phyloP scores from a whole-genome alignment of 1,284 basidiomycete genomes.

The Hortiboletus rubellus region DNA sequence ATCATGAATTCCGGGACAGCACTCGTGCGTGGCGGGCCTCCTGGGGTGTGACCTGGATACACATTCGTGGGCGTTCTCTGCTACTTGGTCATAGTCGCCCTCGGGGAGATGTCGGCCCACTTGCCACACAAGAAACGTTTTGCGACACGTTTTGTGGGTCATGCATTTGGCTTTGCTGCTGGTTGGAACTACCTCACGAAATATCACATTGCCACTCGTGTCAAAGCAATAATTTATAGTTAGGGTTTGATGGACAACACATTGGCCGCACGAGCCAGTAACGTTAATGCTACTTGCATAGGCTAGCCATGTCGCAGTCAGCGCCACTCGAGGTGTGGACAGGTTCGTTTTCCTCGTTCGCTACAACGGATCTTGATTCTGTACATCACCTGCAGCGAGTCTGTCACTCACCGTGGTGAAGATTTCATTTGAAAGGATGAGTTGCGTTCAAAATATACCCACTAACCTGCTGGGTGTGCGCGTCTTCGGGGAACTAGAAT shows the following conservation, averaged over 20 bases:
- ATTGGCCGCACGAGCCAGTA: constrained; percentile 4
- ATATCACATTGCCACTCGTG: constrained; percentile 9
- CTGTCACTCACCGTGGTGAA: neutral
- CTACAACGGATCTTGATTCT: constrained; percentile 39
- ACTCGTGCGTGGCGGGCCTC: constrained; percentile 29
- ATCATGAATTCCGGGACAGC: constrained; percentile 34
- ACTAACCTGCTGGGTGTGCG: constrained; percentile 57
- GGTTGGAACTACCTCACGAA: constrained; percentile 39
- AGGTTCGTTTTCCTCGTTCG: constrained; percentile 29
- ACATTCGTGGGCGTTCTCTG: constrained; percentile 28
- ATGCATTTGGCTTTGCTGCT: constrained; percentile 48
- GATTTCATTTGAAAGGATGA: constrained; percentile 1
- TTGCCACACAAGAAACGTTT: constrained; percentile 45
- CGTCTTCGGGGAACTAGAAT: constrained; percentile 62
- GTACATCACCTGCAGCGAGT: constrained; percentile 56
- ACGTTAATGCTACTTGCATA: constrained; percentile 18
- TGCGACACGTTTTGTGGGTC: constrained; percentile 49
- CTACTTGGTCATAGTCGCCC: constrained; percentile 39
- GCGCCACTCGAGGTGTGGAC: constrained; percentile 17
- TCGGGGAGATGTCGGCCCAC: constrained; percentile 43
- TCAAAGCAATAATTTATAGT: no score
- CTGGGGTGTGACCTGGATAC: constrained; percentile 39
- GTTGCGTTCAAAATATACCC: constrained; percentile 40
- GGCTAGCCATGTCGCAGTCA: constrained; percentile 16
- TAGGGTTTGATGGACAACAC: no score